Conservation (phyloP, 1,284 basidiomycete genomes). For the Filobasidium uniguttulatum region DNA sequence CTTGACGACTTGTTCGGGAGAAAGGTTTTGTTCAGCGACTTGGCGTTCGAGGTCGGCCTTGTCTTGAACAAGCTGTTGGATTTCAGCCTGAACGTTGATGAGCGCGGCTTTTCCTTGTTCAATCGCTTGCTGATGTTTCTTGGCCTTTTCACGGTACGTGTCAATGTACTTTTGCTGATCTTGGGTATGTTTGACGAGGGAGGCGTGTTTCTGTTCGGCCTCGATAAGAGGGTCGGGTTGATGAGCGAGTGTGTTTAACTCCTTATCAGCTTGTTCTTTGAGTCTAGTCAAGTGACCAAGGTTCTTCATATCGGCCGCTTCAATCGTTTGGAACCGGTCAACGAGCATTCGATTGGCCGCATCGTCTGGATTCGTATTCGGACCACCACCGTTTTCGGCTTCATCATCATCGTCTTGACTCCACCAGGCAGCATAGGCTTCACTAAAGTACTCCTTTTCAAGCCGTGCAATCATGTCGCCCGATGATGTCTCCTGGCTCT, state of each 20-base stretch:
- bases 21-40: slow-evolving; percentile 67
- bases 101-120: not conserved
- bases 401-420: not conserved
- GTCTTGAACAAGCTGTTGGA: slow-evolving; percentile 51
- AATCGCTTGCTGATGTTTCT: slow-evolving; percentile 1
- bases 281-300: not conserved
- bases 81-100: slow-evolving; percentile 24
- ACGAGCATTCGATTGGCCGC: not conserved
- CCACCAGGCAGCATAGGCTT: slow-evolving; percentile 2
- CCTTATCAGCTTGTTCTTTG: slow-evolving; percentile 1
- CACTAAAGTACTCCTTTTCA: not conserved
- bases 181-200: slow-evolving; percentile 1
- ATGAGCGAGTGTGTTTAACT: not conserved
- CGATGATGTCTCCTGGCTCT: not conserved
- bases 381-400: not conserved
- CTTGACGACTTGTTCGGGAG: slow-evolving; percentile 65
- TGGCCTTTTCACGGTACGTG: not conserved
- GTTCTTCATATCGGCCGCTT: not conserved
- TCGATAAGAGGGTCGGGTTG: not conserved
- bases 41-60: slow-evolving; percentile 49
- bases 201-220: not conserved
- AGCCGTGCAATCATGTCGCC: not conserved
- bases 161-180: slow-evolving; percentile 1
- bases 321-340: not conserved
- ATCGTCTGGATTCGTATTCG: too few species aligned